A percentile compares a stretch with the other conserved stretches of the same genome.
phyloP scores from a whole-genome alignment of 2,329 filamentous ascomycete genomes.

The Calonectria hongkongensis region DNA sequence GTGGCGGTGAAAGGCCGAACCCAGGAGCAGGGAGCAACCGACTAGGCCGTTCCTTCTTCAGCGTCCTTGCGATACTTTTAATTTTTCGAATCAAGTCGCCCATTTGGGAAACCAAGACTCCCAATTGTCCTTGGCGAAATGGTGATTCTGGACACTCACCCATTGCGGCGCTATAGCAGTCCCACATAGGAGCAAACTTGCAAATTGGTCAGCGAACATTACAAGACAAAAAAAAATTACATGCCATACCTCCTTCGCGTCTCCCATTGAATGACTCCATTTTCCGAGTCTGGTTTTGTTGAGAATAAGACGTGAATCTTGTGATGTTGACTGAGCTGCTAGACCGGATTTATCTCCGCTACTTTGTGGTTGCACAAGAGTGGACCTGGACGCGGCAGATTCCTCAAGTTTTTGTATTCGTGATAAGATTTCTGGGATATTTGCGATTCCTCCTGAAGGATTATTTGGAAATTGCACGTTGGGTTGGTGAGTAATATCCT shows the following conservation, averaged over 20 bases:
- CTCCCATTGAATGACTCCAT: not conserved
- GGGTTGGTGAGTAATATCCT: not conserved
- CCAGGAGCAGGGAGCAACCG: slow-evolving; percentile 7
- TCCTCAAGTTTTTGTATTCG: slow-evolving; percentile 5
- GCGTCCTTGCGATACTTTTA: slow-evolving; percentile 10
- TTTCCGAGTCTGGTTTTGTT: slow-evolving; percentile 10
- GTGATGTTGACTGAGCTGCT: not conserved
- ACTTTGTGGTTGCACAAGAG: not conserved
- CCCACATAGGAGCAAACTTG: slow-evolving; percentile 14
- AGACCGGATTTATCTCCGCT: not conserved
- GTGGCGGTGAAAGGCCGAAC: slow-evolving; percentile 49
- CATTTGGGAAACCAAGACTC: slow-evolving; percentile 8
- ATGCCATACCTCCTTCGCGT: not conserved
- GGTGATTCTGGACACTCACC: not conserved
- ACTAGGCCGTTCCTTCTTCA: slow-evolving; percentile 28
- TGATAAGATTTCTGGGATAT: not conserved
- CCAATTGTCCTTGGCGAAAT: slow-evolving; percentile 6
- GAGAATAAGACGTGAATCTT: not conserved
- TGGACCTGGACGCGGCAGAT: not conserved
- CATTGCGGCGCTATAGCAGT: slow-evolving; percentile 10
- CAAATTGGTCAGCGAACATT: not conserved
- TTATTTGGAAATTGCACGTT: not conserved
- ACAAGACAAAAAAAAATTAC: not conserved
- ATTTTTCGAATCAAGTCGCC: slow-evolving; percentile 19
- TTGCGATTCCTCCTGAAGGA: not conserved